Evolutionary conservation across 2,329 filamentous ascomycete species (phyloP).

Genomic region (Sordariomycetes sp.): DNA sequence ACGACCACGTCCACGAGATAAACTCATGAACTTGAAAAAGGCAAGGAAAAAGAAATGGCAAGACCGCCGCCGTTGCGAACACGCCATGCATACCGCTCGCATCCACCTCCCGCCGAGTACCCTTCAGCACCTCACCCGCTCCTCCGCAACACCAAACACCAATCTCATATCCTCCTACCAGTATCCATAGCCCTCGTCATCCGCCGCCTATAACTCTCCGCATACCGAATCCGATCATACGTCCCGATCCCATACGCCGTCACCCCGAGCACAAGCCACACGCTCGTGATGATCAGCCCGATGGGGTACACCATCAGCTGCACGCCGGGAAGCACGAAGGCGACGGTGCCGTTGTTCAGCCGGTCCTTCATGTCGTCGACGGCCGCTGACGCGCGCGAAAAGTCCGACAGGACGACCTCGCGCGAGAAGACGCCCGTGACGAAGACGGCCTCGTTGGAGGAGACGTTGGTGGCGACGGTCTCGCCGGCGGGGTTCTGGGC

Average conservation of each 20-base stretch:
- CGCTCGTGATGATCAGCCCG: constrained; percentile 50
- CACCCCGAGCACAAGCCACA: constrained; percentile 47
- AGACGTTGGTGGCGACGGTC: constrained; percentile 48
- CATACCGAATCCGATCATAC: constrained; percentile 50
- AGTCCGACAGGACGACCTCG: constrained; percentile 36
- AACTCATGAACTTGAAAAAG: background rate
- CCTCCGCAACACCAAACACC: background rate
- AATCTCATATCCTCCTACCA: background rate
- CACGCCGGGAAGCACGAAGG: constrained; percentile 58
- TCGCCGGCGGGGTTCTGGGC: constrained; percentile 37
- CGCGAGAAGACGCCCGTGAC: constrained; percentile 57
- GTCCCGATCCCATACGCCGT: constrained; percentile 51
- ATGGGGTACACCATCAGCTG: constrained; percentile 57
- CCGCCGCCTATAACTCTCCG: constrained; percentile 43
- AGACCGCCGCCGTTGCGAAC: too few species aligned
- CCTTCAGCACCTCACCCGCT: background rate
- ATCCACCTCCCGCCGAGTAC: background rate
- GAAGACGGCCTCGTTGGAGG: constrained; percentile 58
- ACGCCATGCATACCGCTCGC: background rate
- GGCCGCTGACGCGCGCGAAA: constrained; percentile 31
- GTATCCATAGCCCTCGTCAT: background rate
- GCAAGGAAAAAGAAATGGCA: too few species aligned
- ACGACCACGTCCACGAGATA: background rate
- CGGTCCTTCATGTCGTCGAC: constrained; percentile 30
- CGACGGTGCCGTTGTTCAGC: constrained; percentile 36